Evolutionary conservation across 2,329 filamentous ascomycete genomes (phyloP).

Genomic region (Acrocalymma vagum): DNA sequence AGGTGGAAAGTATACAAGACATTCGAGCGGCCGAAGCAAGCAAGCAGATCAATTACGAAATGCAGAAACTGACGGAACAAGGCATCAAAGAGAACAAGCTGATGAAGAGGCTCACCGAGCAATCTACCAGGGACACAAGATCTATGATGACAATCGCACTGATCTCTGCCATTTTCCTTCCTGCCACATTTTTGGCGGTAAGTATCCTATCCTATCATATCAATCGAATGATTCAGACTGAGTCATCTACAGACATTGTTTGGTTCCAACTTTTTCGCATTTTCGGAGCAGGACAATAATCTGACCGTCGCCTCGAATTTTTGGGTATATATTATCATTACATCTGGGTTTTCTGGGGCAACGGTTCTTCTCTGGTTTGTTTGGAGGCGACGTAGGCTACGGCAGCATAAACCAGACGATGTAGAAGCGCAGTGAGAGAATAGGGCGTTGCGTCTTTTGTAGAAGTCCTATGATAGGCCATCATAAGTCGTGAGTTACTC

Average conservation of each 20-base stretch:
- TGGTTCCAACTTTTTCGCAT: constrained; percentile 19
- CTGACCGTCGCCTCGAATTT: constrained; percentile 17
- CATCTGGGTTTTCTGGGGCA: constrained; percentile 12
- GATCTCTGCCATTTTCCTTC: constrained; percentile 19
- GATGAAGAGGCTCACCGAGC: constrained; percentile 12
- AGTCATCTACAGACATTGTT: constrained; percentile 14
- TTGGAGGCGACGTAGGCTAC: constrained; percentile 12
- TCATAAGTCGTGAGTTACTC: too few relatives aligned
- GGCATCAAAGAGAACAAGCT: constrained; percentile 17
- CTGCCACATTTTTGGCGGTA: constrained; percentile 20
- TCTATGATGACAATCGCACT: constrained; percentile 20
- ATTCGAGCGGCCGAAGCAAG: constrained; percentile 12
- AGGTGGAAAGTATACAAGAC: constrained; percentile 18
- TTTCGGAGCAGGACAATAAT: constrained; percentile 7
- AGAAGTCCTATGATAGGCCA: too few relatives aligned
- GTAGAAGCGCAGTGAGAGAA: too few relatives aligned
- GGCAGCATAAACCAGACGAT: neutral
- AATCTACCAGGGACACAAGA: constrained; percentile 14
- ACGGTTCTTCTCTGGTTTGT: constrained; percentile 11
- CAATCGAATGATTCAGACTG: constrained; percentile 1
- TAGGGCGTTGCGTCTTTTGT: too few relatives aligned
- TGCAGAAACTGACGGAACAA: constrained; percentile 17
- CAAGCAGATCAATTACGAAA: constrained; percentile 15
- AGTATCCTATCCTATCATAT: constrained; percentile 1
- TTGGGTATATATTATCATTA: constrained; percentile 18